Percentiles rank a stretch among this genome's conserved stretches.
These are phyloP conservation scores for Phytopythium cucurbitacearum DNA, from an alignment of 352 stramenopile genomes.

Conservation along the genomic window DNA sequence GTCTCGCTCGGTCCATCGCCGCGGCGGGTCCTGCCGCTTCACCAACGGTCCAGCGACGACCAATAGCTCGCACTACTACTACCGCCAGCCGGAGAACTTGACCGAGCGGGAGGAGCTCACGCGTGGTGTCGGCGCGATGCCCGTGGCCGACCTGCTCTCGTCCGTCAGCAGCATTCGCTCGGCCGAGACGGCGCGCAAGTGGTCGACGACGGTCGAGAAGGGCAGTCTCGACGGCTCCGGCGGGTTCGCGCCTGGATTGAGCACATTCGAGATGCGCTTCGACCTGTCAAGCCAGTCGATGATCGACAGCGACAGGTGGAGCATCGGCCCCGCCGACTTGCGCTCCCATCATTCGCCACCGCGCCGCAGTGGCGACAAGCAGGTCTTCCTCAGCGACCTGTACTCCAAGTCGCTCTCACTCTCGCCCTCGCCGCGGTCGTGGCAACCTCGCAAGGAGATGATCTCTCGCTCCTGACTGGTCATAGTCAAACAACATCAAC, in stretches of 20 bases:
- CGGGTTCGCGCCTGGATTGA: slow-evolving; percentile 16
- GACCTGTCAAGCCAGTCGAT: slow-evolving; percentile 8
- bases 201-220: neutral
- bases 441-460: no score
- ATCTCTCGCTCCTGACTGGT: no score
- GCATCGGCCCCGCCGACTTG: slow-evolving; percentile 13
- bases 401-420: slow-evolving; percentile 37
- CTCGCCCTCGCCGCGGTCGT: neutral
- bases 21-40: slow-evolving; percentile 5
- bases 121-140: neutral
- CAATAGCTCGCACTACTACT: neutral
- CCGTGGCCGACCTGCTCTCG: slow-evolving; percentile 1
- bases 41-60: neutral
- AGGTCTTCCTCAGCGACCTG: slow-evolving; percentile 34
- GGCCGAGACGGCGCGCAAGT: neutral
- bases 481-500: no score
- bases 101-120: neutral
- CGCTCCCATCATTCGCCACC: slow-evolving; percentile 16
- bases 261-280: slow-evolving; percentile 32
- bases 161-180: neutral
- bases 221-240: neutral
- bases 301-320: slow-evolving; percentile 13
- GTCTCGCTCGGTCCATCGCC: neutral
- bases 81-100: neutral
- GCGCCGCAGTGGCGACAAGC: slow-evolving; percentile 26